These are phyloP conservation scores for Nicotiana paniculata DNA, from an alignment of 257 asterid genomes.

Conservation along the genomic window DNA sequence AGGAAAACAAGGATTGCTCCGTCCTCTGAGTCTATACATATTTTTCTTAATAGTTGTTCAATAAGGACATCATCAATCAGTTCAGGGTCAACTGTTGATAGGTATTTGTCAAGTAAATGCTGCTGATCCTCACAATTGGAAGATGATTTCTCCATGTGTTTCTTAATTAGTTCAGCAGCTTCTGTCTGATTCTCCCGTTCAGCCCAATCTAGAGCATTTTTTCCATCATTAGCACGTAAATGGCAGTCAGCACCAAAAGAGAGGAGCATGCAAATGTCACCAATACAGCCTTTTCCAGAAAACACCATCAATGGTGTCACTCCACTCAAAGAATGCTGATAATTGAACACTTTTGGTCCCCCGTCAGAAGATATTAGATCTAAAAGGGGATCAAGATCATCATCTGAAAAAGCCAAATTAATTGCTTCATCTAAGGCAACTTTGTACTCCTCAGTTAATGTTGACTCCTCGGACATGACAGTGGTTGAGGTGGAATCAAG, in stretches of 20 bases:
- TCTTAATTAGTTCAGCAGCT: conserved; percentile 58
- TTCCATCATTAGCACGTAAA: conserved; percentile 47
- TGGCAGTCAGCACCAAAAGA: conserved; percentile 67
- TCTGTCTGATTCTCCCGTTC: conserved; percentile 43
- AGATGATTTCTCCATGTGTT: conserved; percentile 46
- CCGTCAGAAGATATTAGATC: conserved; percentile 65
- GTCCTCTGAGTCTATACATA: conserved; percentile 56
- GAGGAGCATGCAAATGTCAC: conserved; percentile 84
- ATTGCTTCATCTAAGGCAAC: conserved; percentile 80
- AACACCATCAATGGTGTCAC: conserved; percentile 85
- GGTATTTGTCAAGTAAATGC: conserved; percentile 61
- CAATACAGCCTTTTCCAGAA: conserved; percentile 65
- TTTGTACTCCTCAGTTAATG: conserved; percentile 51
- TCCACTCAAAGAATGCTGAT: conserved; percentile 74
- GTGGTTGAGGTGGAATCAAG: conserved; percentile 16
- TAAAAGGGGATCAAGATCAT: conserved; percentile 65
- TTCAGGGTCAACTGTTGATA: conserved; percentile 60
- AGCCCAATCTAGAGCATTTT: conserved; percentile 71
- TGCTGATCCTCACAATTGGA: conserved; percentile 40
- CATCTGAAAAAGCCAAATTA: conserved; percentile 51
- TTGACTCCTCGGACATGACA: conserved; percentile 25
- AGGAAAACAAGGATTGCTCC: conserved; percentile 93
- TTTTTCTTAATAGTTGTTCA: conserved; percentile 61
- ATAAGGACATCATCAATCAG: conserved; percentile 69
- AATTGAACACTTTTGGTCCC: conserved; percentile 40